Conservation (phyloP, 176 grass and related monocot genomes). For the Triticum dicoccoides region DNA sequence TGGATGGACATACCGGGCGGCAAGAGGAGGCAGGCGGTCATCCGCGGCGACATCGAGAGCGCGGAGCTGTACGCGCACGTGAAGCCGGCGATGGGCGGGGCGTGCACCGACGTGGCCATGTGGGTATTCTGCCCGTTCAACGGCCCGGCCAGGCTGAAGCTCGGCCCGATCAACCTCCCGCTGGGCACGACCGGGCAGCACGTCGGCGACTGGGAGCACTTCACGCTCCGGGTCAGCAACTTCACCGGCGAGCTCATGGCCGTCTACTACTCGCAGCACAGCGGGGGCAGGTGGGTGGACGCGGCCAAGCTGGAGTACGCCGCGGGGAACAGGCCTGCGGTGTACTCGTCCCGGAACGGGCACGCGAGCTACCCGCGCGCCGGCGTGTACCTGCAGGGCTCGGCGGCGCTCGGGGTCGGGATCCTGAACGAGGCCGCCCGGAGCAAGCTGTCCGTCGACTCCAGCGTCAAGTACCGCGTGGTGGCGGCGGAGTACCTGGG, state of each 20-base stretch:
- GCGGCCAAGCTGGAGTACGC: conserved; percentile 63
- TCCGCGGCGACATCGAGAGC: conserved; percentile 48
- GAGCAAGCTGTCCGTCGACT: conserved; percentile 52
- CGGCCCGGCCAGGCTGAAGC: conserved; percentile 71
- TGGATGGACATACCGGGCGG: conserved; percentile 61
- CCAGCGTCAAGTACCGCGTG: conserved; percentile 64
- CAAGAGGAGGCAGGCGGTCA: conserved; percentile 23
- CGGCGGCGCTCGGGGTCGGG: conserved; percentile 50
- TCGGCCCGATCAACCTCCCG: conserved; percentile 47
- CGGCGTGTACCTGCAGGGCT: conserved; percentile 75
- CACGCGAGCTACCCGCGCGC: conserved; percentile 81
- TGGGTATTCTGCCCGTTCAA: conserved; percentile 99
- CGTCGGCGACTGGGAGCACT: conserved; percentile 94
- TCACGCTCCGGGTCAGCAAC: conserved; percentile 80
- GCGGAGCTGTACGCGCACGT: conserved; percentile 68
- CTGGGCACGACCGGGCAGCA: conserved; percentile 74
- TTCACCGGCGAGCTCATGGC: conserved; percentile 71
- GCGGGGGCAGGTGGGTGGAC: conserved; percentile 76
- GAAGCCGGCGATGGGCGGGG: conserved; percentile 60
- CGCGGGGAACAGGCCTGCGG: conserved; percentile 49
- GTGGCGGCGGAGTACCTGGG: conserved; percentile 67
- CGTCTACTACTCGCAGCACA: conserved; percentile 81
- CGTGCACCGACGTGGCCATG: conserved; percentile 70
- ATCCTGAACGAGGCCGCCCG: conserved; percentile 60
- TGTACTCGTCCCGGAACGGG: conserved; percentile 70